phyloP scores from a whole-genome alignment of 495 filamentous ascomycete genomes.

The Hypoxylon intermedium region DNA sequence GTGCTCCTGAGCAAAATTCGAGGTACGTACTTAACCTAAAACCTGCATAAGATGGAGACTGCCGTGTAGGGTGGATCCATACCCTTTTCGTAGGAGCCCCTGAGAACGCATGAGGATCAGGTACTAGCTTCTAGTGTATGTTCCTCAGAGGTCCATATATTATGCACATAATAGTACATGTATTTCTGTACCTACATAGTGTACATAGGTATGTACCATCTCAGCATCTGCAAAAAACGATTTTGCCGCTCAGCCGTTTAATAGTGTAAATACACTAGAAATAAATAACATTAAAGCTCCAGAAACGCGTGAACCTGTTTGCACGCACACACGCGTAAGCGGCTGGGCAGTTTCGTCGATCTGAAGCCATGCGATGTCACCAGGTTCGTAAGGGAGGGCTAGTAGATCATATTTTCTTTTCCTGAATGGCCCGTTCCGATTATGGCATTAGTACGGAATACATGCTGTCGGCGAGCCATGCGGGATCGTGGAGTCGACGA shows the following conservation, averaged over 20 bases:
- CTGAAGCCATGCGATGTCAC: conserved; percentile 21
- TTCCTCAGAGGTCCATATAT: conserved; percentile 11
- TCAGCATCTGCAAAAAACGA: background rate
- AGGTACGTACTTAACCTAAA: background rate
- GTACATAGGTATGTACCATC: too few relatives aligned
- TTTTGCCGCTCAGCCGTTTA: conserved; percentile 27
- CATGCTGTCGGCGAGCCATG: background rate
- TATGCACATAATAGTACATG: conserved; percentile 32
- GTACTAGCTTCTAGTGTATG: too few relatives aligned
- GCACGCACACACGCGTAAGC: conserved; percentile 3
- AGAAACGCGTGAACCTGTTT: conserved; percentile 25
- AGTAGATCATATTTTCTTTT: conserved; percentile 1
- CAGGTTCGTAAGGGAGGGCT: background rate
- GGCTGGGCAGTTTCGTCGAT: conserved; percentile 26
- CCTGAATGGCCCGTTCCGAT: conserved; percentile 1
- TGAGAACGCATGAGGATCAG: conserved; percentile 31
- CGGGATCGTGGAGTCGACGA: conserved; percentile 7
- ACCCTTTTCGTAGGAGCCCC: conserved; percentile 27
- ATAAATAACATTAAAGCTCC: too few relatives aligned
- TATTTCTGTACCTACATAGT: conserved; percentile 1
- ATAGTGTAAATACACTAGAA: too few relatives aligned
- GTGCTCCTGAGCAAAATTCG: conserved; percentile 12
- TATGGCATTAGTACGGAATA: background rate
- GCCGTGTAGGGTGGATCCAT: conserved; percentile 1
- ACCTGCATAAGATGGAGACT: conserved; percentile 21